Evolutionary conservation across 73 alveolate genomes (phyloP).

Genomic region (Paramecium bursaria): DNA sequence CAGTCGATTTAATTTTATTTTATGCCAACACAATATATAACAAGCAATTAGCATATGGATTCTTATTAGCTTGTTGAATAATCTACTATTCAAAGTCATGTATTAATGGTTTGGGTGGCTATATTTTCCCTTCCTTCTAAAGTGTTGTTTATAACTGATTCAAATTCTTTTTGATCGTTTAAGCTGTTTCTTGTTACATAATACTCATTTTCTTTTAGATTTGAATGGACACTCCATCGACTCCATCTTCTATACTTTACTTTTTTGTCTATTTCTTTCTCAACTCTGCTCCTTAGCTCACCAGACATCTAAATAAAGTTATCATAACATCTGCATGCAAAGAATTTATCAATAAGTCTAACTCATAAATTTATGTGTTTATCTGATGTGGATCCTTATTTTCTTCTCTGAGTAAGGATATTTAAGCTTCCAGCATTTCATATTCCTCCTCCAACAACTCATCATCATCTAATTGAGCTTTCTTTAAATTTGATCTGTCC

Average conservation of each 20-base stretch:
- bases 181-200: slow-evolving; percentile 73
- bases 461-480: slow-evolving; percentile 86
- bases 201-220: slow-evolving; percentile 84
- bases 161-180: slow-evolving; percentile 79
- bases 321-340: slow-evolving; percentile 80
- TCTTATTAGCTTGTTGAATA: slow-evolving; percentile 72
- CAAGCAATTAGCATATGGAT: slow-evolving; percentile 78
- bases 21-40: slow-evolving; percentile 78
- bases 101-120: slow-evolving; percentile 92
- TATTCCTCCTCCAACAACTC: slow-evolving; percentile 91
- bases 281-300: slow-evolving; percentile 68
- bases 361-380: slow-evolving; percentile 60
- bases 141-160: slow-evolving; percentile 83
- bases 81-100: slow-evolving; percentile 75
- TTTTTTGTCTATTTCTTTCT: slow-evolving; percentile 40
- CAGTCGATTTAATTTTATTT: slow-evolving; percentile 74
- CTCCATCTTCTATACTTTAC: slow-evolving; percentile 71
- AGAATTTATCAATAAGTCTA: slow-evolving; percentile 73
- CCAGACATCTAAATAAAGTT: slow-evolving; percentile 74
- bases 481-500: slow-evolving; percentile 68
- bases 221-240: slow-evolving; percentile 66
- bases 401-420: slow-evolving; percentile 78
- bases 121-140: slow-evolving; percentile 93
- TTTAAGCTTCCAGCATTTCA: slow-evolving; percentile 83
- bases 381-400: slow-evolving; percentile 67